Base-by-base conservation (phyloP, 345 rosid species). In the Euphorbia peplus region DNA sequence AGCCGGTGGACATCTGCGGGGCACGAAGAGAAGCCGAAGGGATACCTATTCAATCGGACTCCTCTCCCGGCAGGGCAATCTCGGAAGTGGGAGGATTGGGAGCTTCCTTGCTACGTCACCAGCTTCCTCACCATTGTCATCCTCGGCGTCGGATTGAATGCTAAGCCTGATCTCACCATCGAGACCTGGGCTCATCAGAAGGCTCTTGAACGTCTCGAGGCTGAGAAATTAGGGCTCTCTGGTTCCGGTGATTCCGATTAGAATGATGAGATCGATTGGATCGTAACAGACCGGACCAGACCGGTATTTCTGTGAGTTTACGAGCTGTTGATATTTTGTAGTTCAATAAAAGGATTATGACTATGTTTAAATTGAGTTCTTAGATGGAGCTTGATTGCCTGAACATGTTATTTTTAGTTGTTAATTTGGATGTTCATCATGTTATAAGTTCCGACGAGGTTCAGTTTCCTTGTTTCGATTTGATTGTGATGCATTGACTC, bases 151-250 rank as follows among this genome's bases (percentile, higher is more conserved):
- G 98, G 99, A 2, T 95, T 93, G 73, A 93, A 91, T 59, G 97
- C 97, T 53, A 93, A 93, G 80, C 98, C 98, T 63, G 98, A 95
- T 88, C 96, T 95, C 69, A 82, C 97, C 41, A 91, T 95, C 77
- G 99, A 95, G 86, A 95, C 97, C 63, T 95, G 99, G 99, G 99
- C 96, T 22, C 98, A 95, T 80, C 85, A 90, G 84, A 95, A 95
- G 76, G 99, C 99, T 48, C 80, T 91, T 18, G 96, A 89, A 65
- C 88, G 97, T 29, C 91, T 91, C 41, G 77, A 89, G 79, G 63
- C 72, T 83, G 97, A 93, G 87, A 85, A 86, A 70, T 75, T 48
- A 76, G 69, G 51, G 2, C 50, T 62, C 29, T 53, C 64, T 9
- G 61, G 42, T 47, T 63, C 71, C 21, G 12, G 62, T 1, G 78